Percentiles rank a stretch among this genome's conserved stretches.
These are phyloP conservation scores for Scheffersomyces lignosus DNA, from an alignment of 805 yeast species.

Conservation along the genomic window DNA sequence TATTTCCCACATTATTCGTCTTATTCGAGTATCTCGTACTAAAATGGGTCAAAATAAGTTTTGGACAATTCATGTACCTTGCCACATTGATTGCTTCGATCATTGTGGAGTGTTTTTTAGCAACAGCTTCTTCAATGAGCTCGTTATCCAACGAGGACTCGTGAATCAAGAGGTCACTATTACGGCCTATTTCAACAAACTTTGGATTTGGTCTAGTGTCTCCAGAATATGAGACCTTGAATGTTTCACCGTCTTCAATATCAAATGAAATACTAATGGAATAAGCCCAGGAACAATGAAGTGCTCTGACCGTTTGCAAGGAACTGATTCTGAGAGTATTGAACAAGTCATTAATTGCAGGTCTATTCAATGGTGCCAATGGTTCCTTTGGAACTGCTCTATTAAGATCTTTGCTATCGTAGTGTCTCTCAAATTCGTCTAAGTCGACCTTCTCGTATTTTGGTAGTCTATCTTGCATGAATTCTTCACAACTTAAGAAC, in stretches of 20 bases:
- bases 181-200: constrained; percentile 65
- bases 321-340: constrained; percentile 41
- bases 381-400: constrained; percentile 17
- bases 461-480: constrained; percentile 35
- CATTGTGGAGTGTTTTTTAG: constrained; percentile 84
- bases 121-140: constrained; percentile 70
- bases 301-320: constrained; percentile 69
- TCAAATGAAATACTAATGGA: constrained; percentile 54
- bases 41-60: constrained; percentile 83
- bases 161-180: constrained; percentile 78
- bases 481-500: constrained; percentile 62
- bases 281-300: constrained; percentile 84
- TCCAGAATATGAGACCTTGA: constrained; percentile 87
- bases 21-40: constrained; percentile 72
- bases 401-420: constrained; percentile 20
- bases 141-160: constrained; percentile 91
- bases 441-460: constrained; percentile 28
- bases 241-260: constrained; percentile 38
- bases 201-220: constrained; percentile 82
- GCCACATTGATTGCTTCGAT: constrained; percentile 80
- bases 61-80: constrained; percentile 66
- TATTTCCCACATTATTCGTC: constrained; percentile 27
- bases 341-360: constrained; percentile 34
- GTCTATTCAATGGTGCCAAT: constrained; percentile 26
- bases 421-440: constrained; percentile 33